These are phyloP conservation scores for Silene coronaria DNA, from an alignment of 179 eudicot genomes.

Conservation along the genomic window DNA sequence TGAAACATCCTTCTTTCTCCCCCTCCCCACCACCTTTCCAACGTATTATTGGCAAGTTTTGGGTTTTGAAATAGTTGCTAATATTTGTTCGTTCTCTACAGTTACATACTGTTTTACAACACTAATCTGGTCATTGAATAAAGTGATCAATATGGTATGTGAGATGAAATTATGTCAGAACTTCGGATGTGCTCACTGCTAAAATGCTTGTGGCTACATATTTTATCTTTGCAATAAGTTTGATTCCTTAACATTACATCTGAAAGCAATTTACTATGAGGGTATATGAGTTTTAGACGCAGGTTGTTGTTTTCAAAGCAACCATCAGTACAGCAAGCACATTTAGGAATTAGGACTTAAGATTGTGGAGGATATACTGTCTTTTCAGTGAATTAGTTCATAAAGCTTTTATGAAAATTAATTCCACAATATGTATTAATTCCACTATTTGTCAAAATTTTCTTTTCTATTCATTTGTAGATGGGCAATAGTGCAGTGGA, in stretches of 20 bases:
- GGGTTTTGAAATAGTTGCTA: too few relatives aligned
- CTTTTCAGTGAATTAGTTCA: background rate
- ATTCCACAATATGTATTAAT: too few relatives aligned
- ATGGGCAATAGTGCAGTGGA: conserved; percentile 70
- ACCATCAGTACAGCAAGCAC: background rate
- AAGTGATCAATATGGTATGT: background rate
- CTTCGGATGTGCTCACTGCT: too few relatives aligned
- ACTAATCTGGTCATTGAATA: background rate
- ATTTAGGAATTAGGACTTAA: background rate
- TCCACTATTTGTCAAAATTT: too few relatives aligned
- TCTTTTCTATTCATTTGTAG: conserved; percentile 24
- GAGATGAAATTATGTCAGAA: too few relatives aligned
- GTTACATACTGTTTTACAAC: too few relatives aligned
- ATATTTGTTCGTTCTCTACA: too few relatives aligned
- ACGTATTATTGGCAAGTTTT: too few relatives aligned
- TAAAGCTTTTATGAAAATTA: too few relatives aligned
- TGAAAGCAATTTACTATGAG: conserved; percentile 1
- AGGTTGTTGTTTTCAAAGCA: background rate
- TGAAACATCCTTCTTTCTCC: too few relatives aligned
- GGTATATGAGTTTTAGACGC: background rate
- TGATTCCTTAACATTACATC: background rate
- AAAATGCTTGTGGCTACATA: background rate
- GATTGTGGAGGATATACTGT: background rate
- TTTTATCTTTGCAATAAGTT: background rate
- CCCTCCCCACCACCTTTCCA: too few relatives aligned